Evolutionary conservation across 2,329 filamentous ascomycete genomes (phyloP).

Genomic region (Cytospora paraplurivora): DNA sequence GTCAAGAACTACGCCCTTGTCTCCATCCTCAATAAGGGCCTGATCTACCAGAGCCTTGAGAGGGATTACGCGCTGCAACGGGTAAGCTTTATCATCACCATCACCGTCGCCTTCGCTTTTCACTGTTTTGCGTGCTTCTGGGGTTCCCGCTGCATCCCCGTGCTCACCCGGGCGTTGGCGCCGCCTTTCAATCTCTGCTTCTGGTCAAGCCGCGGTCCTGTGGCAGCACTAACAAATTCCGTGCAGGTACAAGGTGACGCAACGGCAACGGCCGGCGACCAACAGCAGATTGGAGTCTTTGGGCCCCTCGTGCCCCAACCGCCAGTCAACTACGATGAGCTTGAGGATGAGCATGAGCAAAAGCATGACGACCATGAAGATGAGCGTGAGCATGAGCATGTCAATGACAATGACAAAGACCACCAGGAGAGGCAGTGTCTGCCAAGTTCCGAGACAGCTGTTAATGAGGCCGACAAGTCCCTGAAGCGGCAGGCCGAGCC

Average conservation of each 20-base stretch:
- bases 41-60: constrained; percentile 62
- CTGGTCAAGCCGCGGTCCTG: constrained; percentile 24
- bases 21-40: constrained; percentile 63
- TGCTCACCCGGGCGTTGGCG: constrained; percentile 12
- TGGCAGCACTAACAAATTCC: constrained; percentile 43
- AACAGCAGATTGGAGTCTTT: constrained; percentile 55
- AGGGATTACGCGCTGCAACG: constrained; percentile 54
- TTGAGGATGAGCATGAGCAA: constrained; percentile 41
- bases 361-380: constrained; percentile 25
- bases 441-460: constrained; percentile 32
- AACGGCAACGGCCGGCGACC: constrained; percentile 48
- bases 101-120: constrained; percentile 17
- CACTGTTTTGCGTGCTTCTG: constrained; percentile 8
- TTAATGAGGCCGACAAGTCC: constrained; percentile 41
- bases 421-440: constrained; percentile 32
- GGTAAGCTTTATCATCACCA: constrained; percentile 42
- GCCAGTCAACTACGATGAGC: constrained; percentile 43
- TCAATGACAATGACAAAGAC: constrained; percentile 20
- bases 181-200: constrained; percentile 23
- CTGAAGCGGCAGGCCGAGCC: constrained; percentile 55
- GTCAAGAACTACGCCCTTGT: constrained; percentile 67
- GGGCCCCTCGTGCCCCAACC: constrained; percentile 55
- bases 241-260: constrained; percentile 54
- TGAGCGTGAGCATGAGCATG: constrained; percentile 42
- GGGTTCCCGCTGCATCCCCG: constrained; percentile 5